Evolutionary conservation across 495 filamentous ascomycete genomes (phyloP).

Genomic region (Cladorrhinum samala): DNA sequence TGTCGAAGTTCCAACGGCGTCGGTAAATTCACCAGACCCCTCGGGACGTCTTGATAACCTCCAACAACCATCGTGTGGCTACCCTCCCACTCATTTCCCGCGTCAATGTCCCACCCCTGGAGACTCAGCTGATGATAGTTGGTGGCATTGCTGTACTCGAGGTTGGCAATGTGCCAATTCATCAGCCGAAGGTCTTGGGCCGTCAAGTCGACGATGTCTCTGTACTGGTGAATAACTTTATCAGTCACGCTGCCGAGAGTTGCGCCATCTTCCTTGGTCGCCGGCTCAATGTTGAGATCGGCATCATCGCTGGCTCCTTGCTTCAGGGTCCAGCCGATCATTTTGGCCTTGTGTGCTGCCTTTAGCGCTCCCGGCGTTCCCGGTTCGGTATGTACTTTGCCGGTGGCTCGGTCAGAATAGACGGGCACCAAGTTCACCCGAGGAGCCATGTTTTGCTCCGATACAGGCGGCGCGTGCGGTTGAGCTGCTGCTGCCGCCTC

Average conservation of each 20-base stretch:
- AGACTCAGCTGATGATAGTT: slow-evolving; percentile 84
- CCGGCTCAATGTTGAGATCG: slow-evolving; percentile 66
- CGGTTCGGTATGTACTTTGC: slow-evolving; percentile 52
- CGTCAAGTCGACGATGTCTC: slow-evolving; percentile 71
- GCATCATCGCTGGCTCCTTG: slow-evolving; percentile 54
- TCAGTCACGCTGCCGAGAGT: slow-evolving; percentile 87
- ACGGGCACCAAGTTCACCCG: slow-evolving; percentile 51
- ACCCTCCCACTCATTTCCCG: slow-evolving; percentile 95
- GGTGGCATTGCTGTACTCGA: slow-evolving; percentile 93
- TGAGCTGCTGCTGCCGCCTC: slow-evolving; percentile 43
- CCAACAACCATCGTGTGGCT: slow-evolving; percentile 87
- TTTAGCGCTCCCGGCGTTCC: slow-evolving; percentile 53
- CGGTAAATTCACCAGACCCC: slow-evolving; percentile 71
- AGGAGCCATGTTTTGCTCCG: slow-evolving; percentile 42
- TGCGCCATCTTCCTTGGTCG: slow-evolving; percentile 54
- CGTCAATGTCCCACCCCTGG: slow-evolving; percentile 91
- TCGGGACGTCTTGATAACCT: slow-evolving; percentile 85
- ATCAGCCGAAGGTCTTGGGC: slow-evolving; percentile 82
- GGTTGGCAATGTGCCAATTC: slow-evolving; percentile 98
- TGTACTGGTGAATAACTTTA: slow-evolving; percentile 80
- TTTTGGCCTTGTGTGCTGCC: slow-evolving; percentile 60
- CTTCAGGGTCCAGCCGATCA: slow-evolving; percentile 77
- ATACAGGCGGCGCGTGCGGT: slow-evolving; percentile 39
- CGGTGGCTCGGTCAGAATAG: slow-evolving; percentile 53
- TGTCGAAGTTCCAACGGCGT: slow-evolving; percentile 73